A percentile compares a stretch with the other conserved stretches of the same genome.
Conservation (phyloP, 345 rosid species). For the Excoecaria cochinchinensis region DNA sequence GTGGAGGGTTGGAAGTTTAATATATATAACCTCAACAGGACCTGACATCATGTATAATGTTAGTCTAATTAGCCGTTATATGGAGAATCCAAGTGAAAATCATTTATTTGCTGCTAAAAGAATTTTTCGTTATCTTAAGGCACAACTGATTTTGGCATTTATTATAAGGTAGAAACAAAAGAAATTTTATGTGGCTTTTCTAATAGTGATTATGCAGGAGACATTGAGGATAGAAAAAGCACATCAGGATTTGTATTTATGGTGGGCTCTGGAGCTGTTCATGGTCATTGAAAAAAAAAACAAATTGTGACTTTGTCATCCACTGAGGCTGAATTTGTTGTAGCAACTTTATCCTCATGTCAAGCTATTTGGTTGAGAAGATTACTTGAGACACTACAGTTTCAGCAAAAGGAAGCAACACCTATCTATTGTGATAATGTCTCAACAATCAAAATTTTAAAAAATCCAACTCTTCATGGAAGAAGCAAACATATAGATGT, state of each 20-base stretch:
- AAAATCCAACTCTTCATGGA: not conserved
- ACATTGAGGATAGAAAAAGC: not conserved
- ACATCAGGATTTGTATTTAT: not conserved
- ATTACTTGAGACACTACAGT: not conserved
- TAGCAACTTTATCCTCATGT: not conserved
- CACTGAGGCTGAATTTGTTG: not conserved
- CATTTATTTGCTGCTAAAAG: not conserved
- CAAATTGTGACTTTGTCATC: not conserved
- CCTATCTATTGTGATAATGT: not conserved
- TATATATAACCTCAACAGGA: not conserved
- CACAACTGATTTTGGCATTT: not conserved
- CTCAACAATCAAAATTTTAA: not conserved
- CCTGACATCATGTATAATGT: not conserved
- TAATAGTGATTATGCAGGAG: not conserved
- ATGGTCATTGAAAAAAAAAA: not conserved
- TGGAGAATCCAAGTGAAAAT: not conserved
- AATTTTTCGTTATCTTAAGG: not conserved
- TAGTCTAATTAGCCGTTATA: not conserved
- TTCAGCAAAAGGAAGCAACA: not conserved
- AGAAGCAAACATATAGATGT: not conserved
- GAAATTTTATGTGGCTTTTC: not conserved
- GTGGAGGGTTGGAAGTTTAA: not conserved
- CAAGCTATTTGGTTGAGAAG: not conserved
- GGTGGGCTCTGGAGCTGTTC: not conserved
- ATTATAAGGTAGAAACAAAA: too few species aligned